Base-by-base conservation (phyloP, 257 asterid genomes). In the Paraleonurus japonicus region DNA sequence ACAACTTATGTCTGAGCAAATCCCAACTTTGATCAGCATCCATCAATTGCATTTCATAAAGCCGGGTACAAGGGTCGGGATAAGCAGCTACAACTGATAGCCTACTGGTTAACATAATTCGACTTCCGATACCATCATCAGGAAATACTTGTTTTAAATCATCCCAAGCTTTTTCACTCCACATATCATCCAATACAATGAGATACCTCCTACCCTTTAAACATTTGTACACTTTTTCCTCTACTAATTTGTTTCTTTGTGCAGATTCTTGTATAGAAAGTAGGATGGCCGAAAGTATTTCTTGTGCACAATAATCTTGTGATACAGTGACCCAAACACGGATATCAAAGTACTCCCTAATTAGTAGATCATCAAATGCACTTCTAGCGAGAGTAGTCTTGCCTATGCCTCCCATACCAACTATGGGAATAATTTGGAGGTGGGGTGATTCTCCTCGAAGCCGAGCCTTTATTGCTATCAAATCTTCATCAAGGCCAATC, bases 71-170 rank as follows among this genome's bases (percentile, higher is more conserved):
- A 57, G 33, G 63, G 19, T 57, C 19, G 37, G 63, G 63, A 13
- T 24, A 57, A 7, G 63, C 17, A 57, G 63, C 63, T 23, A 57
- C 63, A 57, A 8, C 37, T 23, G 17, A 23, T n/a, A 70, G 45
- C 58, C 75, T 57, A 1, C 28, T 57, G 43, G 75, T 70, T 57
- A 54, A 54, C 61, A 54, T 10, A 54, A 54, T 54, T 54, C 61
- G 61, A 54, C 61, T 54, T 22, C 61, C 63, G 12, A 24, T 24
- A 24, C 37, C 37, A 57, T 57, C 63, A 23, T 57, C 63, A 57
- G 63, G 37, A 57, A 57, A 26, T 4, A 57, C 37, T 5, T 1
- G 5, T 57, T 23, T 57, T 57, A 57, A 24, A 57, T 70, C 67
- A n/a, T 70, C 67, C 75, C 62, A 70, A 4, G 63, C 10, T 57